Conservation (phyloP, 208 protist species). For the Novymonas esmeraldas region DNA sequence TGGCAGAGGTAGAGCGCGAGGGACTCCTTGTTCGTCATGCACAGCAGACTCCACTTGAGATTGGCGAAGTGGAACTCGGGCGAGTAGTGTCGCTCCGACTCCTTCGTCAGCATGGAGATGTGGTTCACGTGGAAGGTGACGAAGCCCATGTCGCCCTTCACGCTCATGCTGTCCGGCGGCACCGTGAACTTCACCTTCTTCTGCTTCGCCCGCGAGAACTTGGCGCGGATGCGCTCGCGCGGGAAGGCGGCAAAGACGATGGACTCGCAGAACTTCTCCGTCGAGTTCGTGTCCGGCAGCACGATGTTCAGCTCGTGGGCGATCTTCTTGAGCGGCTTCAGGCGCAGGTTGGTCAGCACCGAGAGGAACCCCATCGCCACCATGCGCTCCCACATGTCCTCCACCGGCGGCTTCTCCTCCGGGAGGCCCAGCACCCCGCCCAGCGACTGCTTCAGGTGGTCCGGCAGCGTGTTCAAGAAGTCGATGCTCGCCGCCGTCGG, state of each 20-base stretch:
- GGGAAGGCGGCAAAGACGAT: constrained; percentile 90
- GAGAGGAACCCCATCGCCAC: constrained; percentile 90
- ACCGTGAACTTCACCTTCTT: constrained; percentile 87
- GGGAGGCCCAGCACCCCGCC: constrained; percentile 78
- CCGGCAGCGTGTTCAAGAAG: constrained; percentile 85
- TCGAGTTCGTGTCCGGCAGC: constrained; percentile 84
- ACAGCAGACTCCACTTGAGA: constrained; percentile 90
- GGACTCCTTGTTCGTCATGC: constrained; percentile 90
- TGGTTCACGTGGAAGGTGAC: constrained; percentile 89
- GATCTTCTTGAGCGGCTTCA: constrained; percentile 91
- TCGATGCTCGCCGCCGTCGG: constrained; percentile 83
- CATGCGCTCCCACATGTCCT: constrained; percentile 92
- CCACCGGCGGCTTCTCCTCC: constrained; percentile 75
- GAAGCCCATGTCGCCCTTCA: constrained; percentile 91
- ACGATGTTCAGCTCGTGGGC: constrained; percentile 70
- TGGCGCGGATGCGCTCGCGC: constrained; percentile 76
- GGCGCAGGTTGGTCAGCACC: constrained; percentile 87
- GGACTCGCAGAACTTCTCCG: constrained; percentile 89
- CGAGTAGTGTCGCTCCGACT: constrained; percentile 90
- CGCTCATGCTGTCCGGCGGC: constrained; percentile 64
- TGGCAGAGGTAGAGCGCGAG: constrained; percentile 92
- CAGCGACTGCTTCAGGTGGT: constrained; percentile 71
- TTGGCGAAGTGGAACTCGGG: constrained; percentile 87
- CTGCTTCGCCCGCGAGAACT: constrained; percentile 72
- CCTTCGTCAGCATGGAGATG: constrained; percentile 85